A percentile compares a stretch with the other conserved stretches of the same genome.
Conservation (phyloP, 768 basidiomycete genomes). For the Suillus placidus region DNA sequence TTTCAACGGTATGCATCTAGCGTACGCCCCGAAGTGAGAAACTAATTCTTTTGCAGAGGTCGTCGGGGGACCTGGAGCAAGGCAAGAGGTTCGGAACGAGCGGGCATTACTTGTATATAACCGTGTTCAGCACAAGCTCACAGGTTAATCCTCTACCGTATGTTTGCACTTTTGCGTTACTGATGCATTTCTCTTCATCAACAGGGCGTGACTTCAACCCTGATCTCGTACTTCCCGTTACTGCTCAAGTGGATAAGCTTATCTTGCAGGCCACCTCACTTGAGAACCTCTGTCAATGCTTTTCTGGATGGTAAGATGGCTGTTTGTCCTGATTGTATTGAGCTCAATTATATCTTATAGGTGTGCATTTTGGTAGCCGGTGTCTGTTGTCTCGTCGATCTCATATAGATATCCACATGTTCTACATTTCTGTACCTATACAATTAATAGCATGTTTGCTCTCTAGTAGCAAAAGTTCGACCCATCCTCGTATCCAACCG, state of each 20-base stretch:
- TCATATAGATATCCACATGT: conserved; percentile 18
- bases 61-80: conserved; percentile 56
- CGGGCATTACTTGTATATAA: conserved; percentile 90
- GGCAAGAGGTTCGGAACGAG: conserved; percentile 88
- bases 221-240: conserved; percentile 69
- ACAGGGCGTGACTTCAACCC: conserved; percentile 94
- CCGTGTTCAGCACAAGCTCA: conserved; percentile 93
- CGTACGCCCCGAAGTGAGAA: conserved; percentile 4
- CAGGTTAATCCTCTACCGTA: conserved; percentile 51
- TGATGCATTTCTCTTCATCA: conserved; percentile 1
- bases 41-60: conserved; percentile 32
- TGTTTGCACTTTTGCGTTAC: neutral
- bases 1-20: conserved; percentile 67
- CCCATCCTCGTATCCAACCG: neutral
- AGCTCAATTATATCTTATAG: conserved; percentile 29
- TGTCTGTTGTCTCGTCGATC: conserved; percentile 7
- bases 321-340: neutral
- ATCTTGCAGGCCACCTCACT: conserved; percentile 92
- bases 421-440: conserved; percentile 27
- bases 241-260: conserved; percentile 86
- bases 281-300: conserved; percentile 96
- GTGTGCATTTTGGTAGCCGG: conserved; percentile 75
- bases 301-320: conserved; percentile 81
- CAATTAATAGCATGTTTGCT: neutral
- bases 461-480: neutral